Evolutionary conservation across 2,329 filamentous ascomycete species (phyloP).

Genomic region (Paraphoma sp.): DNA sequence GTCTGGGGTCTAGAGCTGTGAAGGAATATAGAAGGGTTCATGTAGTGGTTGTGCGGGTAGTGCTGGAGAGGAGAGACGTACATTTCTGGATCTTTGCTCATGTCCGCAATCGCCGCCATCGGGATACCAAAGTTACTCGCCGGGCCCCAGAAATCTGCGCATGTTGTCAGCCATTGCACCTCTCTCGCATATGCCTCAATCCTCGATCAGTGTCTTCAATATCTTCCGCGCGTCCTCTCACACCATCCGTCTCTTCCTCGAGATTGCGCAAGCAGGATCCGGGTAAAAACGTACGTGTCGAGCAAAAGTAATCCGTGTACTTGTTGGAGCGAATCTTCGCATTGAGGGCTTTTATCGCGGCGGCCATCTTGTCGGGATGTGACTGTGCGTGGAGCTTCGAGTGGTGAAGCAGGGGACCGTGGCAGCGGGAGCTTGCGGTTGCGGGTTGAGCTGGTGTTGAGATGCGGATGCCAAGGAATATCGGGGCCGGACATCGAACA

Average conservation of each 20-base stretch:
- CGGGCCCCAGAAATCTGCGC: slow-evolving; percentile 59
- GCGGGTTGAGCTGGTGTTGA: slow-evolving; percentile 4
- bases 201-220: neutral
- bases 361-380: slow-evolving; percentile 52
- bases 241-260: neutral
- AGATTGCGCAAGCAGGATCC: slow-evolving; percentile 9
- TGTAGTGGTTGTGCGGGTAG: neutral
- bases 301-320: slow-evolving; percentile 60
- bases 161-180: slow-evolving; percentile 8
- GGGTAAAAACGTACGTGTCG: slow-evolving; percentile 55
- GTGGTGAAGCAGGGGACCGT: slow-evolving; percentile 8
- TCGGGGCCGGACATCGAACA: slow-evolving; percentile 1
- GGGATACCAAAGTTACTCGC: slow-evolving; percentile 62
- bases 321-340: slow-evolving; percentile 60
- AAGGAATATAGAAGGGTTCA: neutral
- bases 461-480: slow-evolving; percentile 9
- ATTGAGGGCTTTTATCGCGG: slow-evolving; percentile 61
- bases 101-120: slow-evolving; percentile 61
- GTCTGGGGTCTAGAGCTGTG: no score
- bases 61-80: slow-evolving; percentile 34
- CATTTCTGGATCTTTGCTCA: slow-evolving; percentile 61
- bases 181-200: no score
- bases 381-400: slow-evolving; percentile 9
- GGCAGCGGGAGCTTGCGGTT: slow-evolving; percentile 10
- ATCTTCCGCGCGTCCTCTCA: neutral